Conservation (phyloP, 768 basidiomycete species). For the Hygrophoropsis aurantiaca region DNA sequence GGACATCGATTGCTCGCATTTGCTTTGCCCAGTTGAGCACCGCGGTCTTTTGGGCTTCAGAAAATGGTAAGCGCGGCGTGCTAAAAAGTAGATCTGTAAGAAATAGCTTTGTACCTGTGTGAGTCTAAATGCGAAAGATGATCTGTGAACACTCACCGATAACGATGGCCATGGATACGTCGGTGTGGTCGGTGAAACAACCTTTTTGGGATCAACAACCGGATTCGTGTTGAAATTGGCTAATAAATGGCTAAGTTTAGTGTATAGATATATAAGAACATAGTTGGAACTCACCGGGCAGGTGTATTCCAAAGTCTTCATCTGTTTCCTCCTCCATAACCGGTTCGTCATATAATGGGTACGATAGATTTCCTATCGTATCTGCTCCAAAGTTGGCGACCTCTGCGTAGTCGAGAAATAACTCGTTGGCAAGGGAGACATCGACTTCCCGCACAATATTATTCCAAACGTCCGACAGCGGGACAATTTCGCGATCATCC, state of each 20-base stretch:
- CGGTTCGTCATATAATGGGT: too few species aligned
- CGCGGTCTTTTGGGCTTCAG: constrained; percentile 24
- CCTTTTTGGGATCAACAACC: neutral
- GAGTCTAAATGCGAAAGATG: too few species aligned
- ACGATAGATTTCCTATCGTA: too few species aligned
- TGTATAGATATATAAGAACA: too few species aligned
- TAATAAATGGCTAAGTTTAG: neutral
- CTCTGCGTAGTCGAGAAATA: too few species aligned
- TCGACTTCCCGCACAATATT: too few species aligned
- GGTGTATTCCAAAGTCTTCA: neutral
- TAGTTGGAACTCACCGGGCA: neutral
- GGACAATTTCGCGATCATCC: too few species aligned
- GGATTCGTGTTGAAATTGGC: too few species aligned
- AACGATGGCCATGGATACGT: constrained; percentile 7
- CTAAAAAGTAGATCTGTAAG: constrained; percentile 31
- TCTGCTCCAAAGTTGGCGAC: too few species aligned
- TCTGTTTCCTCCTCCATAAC: too few species aligned
- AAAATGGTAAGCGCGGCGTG: constrained; percentile 31
- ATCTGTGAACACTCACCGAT: constrained; percentile 4
- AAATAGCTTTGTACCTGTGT: constrained; percentile 23
- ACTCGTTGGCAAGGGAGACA: too few species aligned
- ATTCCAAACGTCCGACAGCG: too few species aligned
- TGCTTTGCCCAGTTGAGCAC: constrained; percentile 28
- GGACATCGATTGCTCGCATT: constrained; percentile 26
- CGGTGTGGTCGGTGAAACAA: constrained; percentile 32